Evolutionary conservation across 2,329 filamentous ascomycete species (phyloP).

Genomic region (Incumbomyces delicatus): DNA sequence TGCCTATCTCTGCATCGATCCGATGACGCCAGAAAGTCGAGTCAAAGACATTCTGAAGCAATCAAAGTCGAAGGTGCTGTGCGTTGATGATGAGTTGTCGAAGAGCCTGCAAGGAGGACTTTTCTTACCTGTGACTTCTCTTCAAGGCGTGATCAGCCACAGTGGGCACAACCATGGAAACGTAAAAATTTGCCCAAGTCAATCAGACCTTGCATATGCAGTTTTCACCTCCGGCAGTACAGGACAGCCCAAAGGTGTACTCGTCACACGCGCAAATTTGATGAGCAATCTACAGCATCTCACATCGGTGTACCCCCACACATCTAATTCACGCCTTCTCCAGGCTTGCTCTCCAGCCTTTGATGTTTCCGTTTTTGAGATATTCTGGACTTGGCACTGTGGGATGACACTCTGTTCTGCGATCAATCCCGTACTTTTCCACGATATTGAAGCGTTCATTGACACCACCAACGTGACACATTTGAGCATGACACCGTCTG

Average conservation of each 20-base stretch:
- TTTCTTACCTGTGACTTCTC: too few species aligned
- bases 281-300: slow-evolving; percentile 64
- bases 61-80: slow-evolving; percentile 29
- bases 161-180: too few species aligned
- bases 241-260: slow-evolving; percentile 68
- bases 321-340: slow-evolving; percentile 50
- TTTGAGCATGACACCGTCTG: slow-evolving; percentile 75
- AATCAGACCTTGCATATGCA: slow-evolving; percentile 55
- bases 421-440: slow-evolving; percentile 63
- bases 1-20: slow-evolving; percentile 70
- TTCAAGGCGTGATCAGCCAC: neutral
- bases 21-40: slow-evolving; percentile 56
- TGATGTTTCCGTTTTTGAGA: slow-evolving; percentile 81
- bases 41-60: slow-evolving; percentile 53
- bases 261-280: slow-evolving; percentile 66
- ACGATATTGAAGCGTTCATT: slow-evolving; percentile 60
- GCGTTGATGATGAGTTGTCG: neutral
- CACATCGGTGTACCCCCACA: slow-evolving; percentile 53
- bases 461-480: slow-evolving; percentile 59
- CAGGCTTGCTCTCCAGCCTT: slow-evolving; percentile 80
- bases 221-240: slow-evolving; percentile 81
- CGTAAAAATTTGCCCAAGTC: neutral
- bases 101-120: neutral
- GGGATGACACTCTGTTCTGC: slow-evolving; percentile 72
- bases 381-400: slow-evolving; percentile 71